phyloP scores from a whole-genome alignment of 2,329 filamentous ascomycete species.

The Trichoderma lentiforme region DNA sequence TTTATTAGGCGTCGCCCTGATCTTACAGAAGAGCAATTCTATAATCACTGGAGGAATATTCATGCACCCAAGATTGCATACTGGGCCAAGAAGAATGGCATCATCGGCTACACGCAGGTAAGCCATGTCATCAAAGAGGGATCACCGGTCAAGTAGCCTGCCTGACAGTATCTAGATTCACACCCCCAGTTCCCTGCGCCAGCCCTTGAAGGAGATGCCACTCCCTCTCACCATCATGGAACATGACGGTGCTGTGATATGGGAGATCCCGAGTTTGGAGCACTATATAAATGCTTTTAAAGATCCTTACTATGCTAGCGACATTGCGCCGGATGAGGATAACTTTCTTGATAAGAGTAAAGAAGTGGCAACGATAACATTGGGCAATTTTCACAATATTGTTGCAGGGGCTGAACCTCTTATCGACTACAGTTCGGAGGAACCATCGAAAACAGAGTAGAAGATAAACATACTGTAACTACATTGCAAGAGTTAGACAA shows the following conservation, averaged over 20 bases:
- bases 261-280: constrained; percentile 14
- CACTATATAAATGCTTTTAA: constrained; percentile 3
- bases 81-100: constrained; percentile 12
- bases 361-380: constrained; percentile 5
- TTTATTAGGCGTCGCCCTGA: constrained; percentile 9
- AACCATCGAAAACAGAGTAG: neutral
- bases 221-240: constrained; percentile 8
- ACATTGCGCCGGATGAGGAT: constrained; percentile 11
- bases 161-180: neutral
- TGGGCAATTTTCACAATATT: constrained; percentile 7
- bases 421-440: neutral
- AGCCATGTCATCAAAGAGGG: neutral
- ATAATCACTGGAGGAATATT: constrained; percentile 6
- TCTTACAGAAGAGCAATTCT: constrained; percentile 16
- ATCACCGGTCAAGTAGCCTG: neutral
- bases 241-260: constrained; percentile 14
- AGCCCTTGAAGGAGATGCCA: neutral
- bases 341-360: constrained; percentile 17
- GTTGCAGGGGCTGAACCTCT: constrained; percentile 1
- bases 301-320: constrained; percentile 9
- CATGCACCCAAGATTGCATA: constrained; percentile 14
- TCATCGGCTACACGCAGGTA: constrained; percentile 14
- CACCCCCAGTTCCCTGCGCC: neutral
- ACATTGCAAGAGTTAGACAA: neutral
- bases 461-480: neutral